Evolutionary conservation across 2,329 filamentous ascomycete species (phyloP), one percentile per base, ranked within the genome.

Genomic region (Coleophoma eucalyptorum): DNA sequence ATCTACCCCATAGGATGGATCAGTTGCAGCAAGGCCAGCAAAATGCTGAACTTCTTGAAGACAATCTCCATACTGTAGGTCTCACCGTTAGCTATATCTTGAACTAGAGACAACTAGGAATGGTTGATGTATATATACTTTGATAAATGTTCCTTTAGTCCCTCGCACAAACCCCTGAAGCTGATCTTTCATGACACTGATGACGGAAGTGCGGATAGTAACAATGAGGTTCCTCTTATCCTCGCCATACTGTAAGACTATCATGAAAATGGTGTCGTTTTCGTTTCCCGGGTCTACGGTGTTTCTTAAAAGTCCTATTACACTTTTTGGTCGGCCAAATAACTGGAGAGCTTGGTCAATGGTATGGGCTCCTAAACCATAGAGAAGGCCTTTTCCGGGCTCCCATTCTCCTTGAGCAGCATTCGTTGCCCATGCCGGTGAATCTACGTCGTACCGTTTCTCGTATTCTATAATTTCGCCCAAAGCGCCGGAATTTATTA

Each of bases 381-480:
- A 76, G 0, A 69, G 58, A 64, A 74, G 69, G 0, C 73, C 72
- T 1, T 66, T 58, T 0, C 73, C 73, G 0, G 70, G 68, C 0
- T 55, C 59, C 42, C 69, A 70, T 31, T 68, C 60, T 33, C 65
- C 66, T 5, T 47, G 50, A 0, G 56, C 68, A 61, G 66, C 69
- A 0, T 41, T 48, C 0, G 61, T 51, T 0, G 75, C 56, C 72
- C 72, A 76, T 1, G 61, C 41, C 0, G 73, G 69, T 0, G 66
- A 66, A 34, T 72, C 71, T 37, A 75, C 51, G 49, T 70, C 67
- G 56, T 68, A 70, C 41, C 68, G 60, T 31, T 65, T 65, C 41
- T 67, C 63, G 50, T 64, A 67, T 34, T 67, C 64, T 2, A 59
- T 63, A 32, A 67, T 62, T 19, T 57, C 46, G 21, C 64, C 63